These are phyloP conservation scores for Penicillium ochrochloron DNA, from an alignment of 495 filamentous ascomycete genomes.

Conservation along the genomic window DNA sequence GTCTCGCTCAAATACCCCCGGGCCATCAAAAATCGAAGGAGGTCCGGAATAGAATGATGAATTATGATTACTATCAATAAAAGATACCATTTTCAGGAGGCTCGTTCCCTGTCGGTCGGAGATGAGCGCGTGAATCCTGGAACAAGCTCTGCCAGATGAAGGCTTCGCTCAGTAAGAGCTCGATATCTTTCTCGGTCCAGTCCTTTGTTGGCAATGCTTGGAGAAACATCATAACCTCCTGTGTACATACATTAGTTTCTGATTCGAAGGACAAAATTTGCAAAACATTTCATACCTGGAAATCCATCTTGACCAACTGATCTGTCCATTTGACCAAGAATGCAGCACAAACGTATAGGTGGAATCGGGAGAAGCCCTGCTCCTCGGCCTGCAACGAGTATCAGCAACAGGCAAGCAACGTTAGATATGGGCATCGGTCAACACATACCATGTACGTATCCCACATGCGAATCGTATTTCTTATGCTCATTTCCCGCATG, in stretches of 20 bases:
- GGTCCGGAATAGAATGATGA: conserved; percentile 33
- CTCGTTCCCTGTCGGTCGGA: conserved; percentile 57
- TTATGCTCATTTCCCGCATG: conserved; percentile 95
- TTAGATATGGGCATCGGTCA: too few relatives aligned
- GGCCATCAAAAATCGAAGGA: conserved; percentile 17
- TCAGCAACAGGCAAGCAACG: conserved; percentile 26
- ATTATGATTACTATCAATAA: conserved; percentile 48
- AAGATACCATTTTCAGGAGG: conserved; percentile 48
- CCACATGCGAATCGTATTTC: conserved; percentile 98
- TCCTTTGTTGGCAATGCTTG: conserved; percentile 91
- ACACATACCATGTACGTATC: conserved; percentile 90
- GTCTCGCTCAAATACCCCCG: conserved; percentile 14
- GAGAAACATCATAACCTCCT: conserved; percentile 99
- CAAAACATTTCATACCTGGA: conserved; percentile 54
- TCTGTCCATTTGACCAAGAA: conserved; percentile 99
- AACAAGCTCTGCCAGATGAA: conserved; percentile 96
- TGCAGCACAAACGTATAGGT: conserved; percentile 96
- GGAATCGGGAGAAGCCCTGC: conserved; percentile 96
- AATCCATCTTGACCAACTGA: conserved; percentile 95
- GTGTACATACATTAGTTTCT: conserved; percentile 32
- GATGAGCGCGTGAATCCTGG: conserved; percentile 83
- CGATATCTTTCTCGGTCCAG: conserved; percentile 98
- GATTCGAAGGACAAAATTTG: not conserved
- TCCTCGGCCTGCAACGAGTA: conserved; percentile 76
- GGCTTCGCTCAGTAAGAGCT: conserved; percentile 91